These are phyloP conservation scores for Cercophora newfieldiana DNA, from an alignment of 495 filamentous ascomycete genomes.

Conservation along the genomic window DNA sequence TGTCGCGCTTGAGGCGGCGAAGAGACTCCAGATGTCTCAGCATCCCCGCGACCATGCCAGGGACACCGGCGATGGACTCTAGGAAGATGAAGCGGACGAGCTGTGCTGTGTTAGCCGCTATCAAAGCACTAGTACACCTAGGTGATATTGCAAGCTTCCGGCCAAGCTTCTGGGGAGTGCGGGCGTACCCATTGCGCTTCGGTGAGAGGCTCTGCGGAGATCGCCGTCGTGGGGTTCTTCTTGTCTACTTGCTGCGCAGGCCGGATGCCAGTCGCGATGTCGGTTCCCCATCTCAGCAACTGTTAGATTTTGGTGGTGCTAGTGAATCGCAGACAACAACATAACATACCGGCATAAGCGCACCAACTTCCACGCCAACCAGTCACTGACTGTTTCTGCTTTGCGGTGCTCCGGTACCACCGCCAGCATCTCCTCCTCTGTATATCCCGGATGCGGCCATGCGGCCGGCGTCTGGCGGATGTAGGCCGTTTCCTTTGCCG, in stretches of 20 bases:
- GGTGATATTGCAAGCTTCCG: neutral
- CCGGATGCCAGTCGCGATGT: slow-evolving; percentile 47
- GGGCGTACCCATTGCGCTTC: slow-evolving; percentile 48
- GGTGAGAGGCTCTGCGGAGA: slow-evolving; percentile 46
- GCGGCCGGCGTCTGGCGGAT: slow-evolving; percentile 56
- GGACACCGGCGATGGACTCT: slow-evolving; percentile 91
- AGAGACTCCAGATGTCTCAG: slow-evolving; percentile 82
- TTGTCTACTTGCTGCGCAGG: slow-evolving; percentile 49
- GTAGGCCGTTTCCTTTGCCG: slow-evolving; percentile 44
- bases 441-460: slow-evolving; percentile 69
- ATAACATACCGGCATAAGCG: slow-evolving; percentile 31
- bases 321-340: neutral
- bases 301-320: neutral
- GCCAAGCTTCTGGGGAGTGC: neutral
- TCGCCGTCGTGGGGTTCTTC: slow-evolving; percentile 46
- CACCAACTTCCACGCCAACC: slow-evolving; percentile 49
- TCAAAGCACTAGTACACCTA: neutral
- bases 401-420: slow-evolving; percentile 43
- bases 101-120: slow-evolving; percentile 34
- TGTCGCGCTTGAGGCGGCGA: slow-evolving; percentile 83
- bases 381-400: slow-evolving; percentile 41
- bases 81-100: slow-evolving; percentile 86
- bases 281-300: slow-evolving; percentile 43
- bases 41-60: slow-evolving; percentile 97
- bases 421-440: slow-evolving; percentile 47